Conservation (phyloP, 176 grass and related monocot species). For the Zizania latifolia region DNA sequence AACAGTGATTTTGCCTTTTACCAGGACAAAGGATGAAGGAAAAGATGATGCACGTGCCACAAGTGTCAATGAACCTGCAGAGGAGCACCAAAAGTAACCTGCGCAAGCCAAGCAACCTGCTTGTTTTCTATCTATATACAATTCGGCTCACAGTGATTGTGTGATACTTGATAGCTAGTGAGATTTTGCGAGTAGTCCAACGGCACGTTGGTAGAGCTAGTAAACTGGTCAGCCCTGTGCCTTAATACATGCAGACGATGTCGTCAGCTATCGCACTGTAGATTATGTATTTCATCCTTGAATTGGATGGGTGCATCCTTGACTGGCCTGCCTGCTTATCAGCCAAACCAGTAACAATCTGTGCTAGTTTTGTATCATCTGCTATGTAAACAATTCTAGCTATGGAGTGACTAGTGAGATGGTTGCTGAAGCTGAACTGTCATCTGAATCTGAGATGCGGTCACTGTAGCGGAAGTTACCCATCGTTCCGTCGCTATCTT, state of each 20-base stretch:
- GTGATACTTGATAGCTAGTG: background rate
- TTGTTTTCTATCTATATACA: too few species aligned
- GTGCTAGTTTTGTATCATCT: background rate
- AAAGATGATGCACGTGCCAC: background rate
- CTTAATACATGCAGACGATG: background rate
- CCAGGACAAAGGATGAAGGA: background rate
- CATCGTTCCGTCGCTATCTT: too few species aligned
- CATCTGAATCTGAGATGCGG: too few species aligned
- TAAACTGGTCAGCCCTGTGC: background rate
- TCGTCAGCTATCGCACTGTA: background rate
- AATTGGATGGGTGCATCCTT: background rate
- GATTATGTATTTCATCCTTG: background rate
- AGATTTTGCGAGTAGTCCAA: background rate
- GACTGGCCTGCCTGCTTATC: background rate
- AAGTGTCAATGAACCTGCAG: background rate
- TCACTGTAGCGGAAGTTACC: too few species aligned
- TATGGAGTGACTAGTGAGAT: too few species aligned
- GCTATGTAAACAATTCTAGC: too few species aligned
- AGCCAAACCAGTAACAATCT: background rate
- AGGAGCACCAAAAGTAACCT: background rate
- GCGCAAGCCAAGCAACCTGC: too few species aligned
- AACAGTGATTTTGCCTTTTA: background rate
- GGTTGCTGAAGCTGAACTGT: too few species aligned
- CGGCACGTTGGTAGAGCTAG: too few species aligned
- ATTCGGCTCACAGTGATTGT: too few species aligned